These are phyloP conservation scores for Trichoderma sp. DNA, from an alignment of 2,329 filamentous ascomycete species.

Conservation along the genomic window DNA sequence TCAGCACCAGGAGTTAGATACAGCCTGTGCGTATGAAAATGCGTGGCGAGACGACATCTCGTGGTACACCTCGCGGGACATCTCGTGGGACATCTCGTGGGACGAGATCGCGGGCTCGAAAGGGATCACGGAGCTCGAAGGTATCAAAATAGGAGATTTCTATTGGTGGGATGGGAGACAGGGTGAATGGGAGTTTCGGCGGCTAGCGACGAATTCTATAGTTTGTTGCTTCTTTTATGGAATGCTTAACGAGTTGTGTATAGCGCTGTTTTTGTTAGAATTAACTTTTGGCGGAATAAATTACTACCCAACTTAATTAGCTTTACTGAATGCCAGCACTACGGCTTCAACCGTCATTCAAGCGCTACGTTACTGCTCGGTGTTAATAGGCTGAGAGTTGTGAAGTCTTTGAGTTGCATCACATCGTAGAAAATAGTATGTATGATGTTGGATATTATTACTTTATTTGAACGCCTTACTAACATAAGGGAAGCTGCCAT, in stretches of 20 bases:
- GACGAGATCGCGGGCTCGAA: not conserved
- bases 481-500: not conserved
- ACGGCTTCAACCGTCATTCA: not conserved
- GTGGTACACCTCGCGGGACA: not conserved
- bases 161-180: no score
- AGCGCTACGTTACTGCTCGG: not conserved
- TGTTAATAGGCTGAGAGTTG: not conserved
- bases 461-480: not conserved
- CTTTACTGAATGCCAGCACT: not conserved
- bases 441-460: not conserved
- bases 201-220: not conserved
- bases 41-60: slow-evolving; percentile 3
- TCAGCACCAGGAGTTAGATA: slow-evolving; percentile 42
- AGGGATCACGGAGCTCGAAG: not conserved
- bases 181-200: not conserved
- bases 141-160: not conserved
- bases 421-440: not conserved
- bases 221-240: not conserved
- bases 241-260: slow-evolving; percentile 6
- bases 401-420: not conserved
- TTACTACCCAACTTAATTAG: slow-evolving; percentile 9
- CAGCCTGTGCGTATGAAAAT: slow-evolving; percentile 26
- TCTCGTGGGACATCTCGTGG: not conserved
- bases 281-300: not conserved
- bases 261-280: slow-evolving; percentile 14